Evolutionary conservation across 768 basidiomycete species (phyloP), one percentile per base, ranked within the genome.

Genomic region (Podaxis sp.): DNA sequence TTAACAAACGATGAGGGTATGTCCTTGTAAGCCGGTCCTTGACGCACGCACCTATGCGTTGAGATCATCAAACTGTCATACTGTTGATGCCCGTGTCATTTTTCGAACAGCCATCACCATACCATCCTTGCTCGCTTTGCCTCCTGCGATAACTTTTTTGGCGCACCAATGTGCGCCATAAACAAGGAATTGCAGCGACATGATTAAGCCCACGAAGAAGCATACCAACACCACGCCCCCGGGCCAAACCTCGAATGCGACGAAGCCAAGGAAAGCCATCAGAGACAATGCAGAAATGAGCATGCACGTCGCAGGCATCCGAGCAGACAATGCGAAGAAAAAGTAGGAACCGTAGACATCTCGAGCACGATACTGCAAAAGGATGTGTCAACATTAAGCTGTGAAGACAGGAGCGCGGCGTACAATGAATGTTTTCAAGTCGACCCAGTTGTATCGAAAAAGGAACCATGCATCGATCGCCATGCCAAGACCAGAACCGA

Each of bases 281-380:
- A 91, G 76, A 1, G 85, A 75, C n/a, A 81, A 47, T 0, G 82
- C 76, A 10, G 87, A 82, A 32, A 77, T 61, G 57, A 87, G 77
- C 76, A 86, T 82, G 68, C 85, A 84, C 5, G 89, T 63, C 0
- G 82, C 79, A 0, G 89, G 89, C 11, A 89, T 73, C 21, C 88
- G 81, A 5, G 88, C 77, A 1, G 85, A 83, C 13, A 91, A 76
- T 28, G 84, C 77, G 70, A 91, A 91, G 74, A 89, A 90, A 59
- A 88, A 76, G 69, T 87, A 87, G 9, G 79, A 78, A 23, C 74
- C 76, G 63, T 83, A 87, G 35, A 90, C 62, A 66, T 89, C 89
- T 6, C 66, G 70, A 0, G 89, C 79, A 25, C 80, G 77, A 4
- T 46, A 81, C 86, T 69, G 21, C 14, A 23, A 53, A 52, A 35